Conservation (phyloP, 805 yeast genomes). For the Schwanniomyces sp. region DNA sequence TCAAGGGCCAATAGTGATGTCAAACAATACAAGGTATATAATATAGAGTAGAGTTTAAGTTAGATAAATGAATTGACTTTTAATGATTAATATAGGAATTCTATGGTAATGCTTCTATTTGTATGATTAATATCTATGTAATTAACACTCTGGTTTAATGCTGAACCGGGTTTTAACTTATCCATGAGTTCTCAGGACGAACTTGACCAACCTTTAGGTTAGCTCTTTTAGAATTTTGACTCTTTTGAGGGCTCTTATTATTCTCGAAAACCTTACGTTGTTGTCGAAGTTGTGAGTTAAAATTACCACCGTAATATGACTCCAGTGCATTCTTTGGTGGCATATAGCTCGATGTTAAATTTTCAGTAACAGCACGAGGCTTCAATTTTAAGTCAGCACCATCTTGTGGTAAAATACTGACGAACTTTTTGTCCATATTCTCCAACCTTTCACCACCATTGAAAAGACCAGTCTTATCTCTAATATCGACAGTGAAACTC, state of each 20-base stretch:
- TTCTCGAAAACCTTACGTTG: conserved; percentile 24
- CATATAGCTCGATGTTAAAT: neutral
- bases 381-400: conserved; percentile 24
- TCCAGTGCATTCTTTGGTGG: conserved; percentile 9
- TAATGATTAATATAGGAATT: conserved; percentile 8
- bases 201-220: conserved; percentile 24
- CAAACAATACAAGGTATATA: conserved; percentile 3
- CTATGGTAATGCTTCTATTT: conserved; percentile 21
- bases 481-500: conserved; percentile 52
- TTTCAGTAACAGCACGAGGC: conserved; percentile 21
- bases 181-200: conserved; percentile 26
- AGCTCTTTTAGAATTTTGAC: conserved; percentile 25
- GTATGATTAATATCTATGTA: neutral
- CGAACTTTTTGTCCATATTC: conserved; percentile 13
- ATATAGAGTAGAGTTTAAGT: neutral
- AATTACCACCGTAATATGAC: conserved; percentile 24
- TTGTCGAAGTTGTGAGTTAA: conserved; percentile 25
- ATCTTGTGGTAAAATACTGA: conserved; percentile 26
- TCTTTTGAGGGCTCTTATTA: conserved; percentile 15
- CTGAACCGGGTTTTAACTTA: conserved; percentile 1
- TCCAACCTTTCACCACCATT: conserved; percentile 41
- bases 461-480: conserved; percentile 65
- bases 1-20: neutral
- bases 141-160: neutral
- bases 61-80: neutral